Percentiles rank a stretch among this genome's conserved stretches.
Evolutionary conservation across 2,329 filamentous ascomycete species (phyloP).

Genomic region (Trichoderma hamatum): DNA sequence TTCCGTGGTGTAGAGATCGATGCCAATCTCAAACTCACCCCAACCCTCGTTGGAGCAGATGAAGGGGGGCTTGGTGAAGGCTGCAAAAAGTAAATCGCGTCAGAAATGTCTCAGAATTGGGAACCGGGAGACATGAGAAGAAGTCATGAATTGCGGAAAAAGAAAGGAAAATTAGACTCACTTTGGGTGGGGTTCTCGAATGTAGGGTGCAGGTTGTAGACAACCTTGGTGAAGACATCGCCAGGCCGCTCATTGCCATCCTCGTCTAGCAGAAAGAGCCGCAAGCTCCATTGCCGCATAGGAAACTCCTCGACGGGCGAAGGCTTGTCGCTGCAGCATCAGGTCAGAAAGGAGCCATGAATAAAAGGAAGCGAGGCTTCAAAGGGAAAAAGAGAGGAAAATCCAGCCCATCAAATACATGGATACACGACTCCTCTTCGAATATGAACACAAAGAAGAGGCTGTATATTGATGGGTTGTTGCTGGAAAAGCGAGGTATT

Average conservation of each 20-base stretch:
- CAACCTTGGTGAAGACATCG: conserved; percentile 86
- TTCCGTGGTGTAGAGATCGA: conserved; percentile 79
- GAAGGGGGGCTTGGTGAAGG: conserved; percentile 84
- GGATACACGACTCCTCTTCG: not conserved
- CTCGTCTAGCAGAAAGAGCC: conserved; percentile 81
- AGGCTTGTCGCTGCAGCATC: conserved; percentile 67
- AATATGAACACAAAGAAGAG: not conserved
- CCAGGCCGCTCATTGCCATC: conserved; percentile 82
- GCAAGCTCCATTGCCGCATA: conserved; percentile 89
- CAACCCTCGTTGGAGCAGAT: conserved; percentile 91
- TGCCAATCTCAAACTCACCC: conserved; percentile 97
- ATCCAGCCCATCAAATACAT: not conserved
- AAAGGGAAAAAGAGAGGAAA: not conserved
- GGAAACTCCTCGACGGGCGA: conserved; percentile 85
- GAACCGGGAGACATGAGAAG: not conserved
- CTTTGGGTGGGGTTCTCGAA: conserved; percentile 87
- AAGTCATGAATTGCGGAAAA: not conserved
- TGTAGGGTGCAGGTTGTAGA: conserved; percentile 90
- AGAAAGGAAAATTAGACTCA: conserved; percentile 52
- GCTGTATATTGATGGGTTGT: not conserved
- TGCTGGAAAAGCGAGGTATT: not conserved
- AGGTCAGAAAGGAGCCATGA: conserved; percentile 23
- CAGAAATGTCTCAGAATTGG: not conserved
- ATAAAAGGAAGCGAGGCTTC: not conserved
- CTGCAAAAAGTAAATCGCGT: conserved; percentile 46